These are phyloP conservation scores for Coemansia sp. DNA, from an alignment of 192 early-diverging fungal species.

Conservation along the genomic window DNA sequence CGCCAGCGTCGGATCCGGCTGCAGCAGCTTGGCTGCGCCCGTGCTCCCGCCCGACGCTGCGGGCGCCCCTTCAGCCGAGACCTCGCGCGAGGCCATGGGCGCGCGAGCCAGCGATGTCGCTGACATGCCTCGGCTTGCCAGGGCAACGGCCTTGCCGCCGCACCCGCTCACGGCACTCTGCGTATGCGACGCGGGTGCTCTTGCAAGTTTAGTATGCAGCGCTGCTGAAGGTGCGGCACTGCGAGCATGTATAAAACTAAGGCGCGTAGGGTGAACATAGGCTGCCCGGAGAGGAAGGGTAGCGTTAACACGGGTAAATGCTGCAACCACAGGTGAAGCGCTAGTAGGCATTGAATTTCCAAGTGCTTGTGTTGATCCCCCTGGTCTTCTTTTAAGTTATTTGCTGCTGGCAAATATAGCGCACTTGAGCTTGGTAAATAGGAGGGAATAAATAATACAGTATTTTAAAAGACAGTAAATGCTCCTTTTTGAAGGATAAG, in stretches of 20 bases:
- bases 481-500: neutral
- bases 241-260: conserved; percentile 17
- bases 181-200: conserved; percentile 25
- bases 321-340: conserved; percentile 20
- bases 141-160: conserved; percentile 8
- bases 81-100: conserved; percentile 10
- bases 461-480: neutral
- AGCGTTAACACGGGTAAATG: conserved; percentile 19
- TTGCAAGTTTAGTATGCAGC: conserved; percentile 19
- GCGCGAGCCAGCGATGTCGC: conserved; percentile 12
- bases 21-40: conserved; percentile 20
- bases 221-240: conserved; percentile 18
- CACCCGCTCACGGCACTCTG: conserved; percentile 14
- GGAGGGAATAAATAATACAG: conserved; percentile 1
- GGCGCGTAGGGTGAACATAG: conserved; percentile 30
- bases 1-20: conserved; percentile 41
- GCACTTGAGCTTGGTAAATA: neutral
- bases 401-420: neutral
- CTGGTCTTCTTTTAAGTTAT: no score
- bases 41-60: conserved; percentile 1
- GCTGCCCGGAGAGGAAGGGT: conserved; percentile 12
- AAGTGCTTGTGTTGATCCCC: neutral
- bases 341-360: conserved; percentile 33
- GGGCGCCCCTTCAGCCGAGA: conserved; percentile 3
- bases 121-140: conserved; percentile 23